These are phyloP conservation scores for Gaertneriomyces sp. DNA, from an alignment of 192 early-diverging fungal genomes.

Conservation along the genomic window DNA sequence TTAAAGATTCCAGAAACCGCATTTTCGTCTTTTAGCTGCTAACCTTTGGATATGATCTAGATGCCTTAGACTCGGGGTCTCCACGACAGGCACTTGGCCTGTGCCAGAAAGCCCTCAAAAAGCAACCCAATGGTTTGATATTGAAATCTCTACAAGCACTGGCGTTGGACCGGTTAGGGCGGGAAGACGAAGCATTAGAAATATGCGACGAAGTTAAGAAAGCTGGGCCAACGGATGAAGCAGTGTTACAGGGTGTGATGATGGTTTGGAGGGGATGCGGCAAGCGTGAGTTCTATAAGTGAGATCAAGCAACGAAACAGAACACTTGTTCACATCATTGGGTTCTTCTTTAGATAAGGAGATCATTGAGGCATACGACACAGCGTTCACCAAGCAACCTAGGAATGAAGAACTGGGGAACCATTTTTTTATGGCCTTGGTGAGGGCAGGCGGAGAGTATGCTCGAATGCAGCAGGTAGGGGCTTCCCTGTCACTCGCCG, in stretches of 20 bases:
- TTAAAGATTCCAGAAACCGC: slow-evolving; percentile 1
- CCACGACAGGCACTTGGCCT: slow-evolving; percentile 56
- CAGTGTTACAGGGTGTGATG: slow-evolving; percentile 56
- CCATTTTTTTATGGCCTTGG: slow-evolving; percentile 82
- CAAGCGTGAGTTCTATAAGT: slow-evolving; percentile 40
- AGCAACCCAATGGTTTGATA: slow-evolving; percentile 56
- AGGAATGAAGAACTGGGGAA: slow-evolving; percentile 68
- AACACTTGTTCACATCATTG: not conserved
- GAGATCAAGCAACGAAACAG: not conserved
- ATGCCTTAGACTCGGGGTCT: slow-evolving; percentile 44
- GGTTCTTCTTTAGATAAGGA: slow-evolving; percentile 47
- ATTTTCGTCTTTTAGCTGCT: slow-evolving; percentile 1
- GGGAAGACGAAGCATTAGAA: slow-evolving; percentile 56
- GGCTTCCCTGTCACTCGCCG: slow-evolving; percentile 3
- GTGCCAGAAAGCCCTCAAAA: slow-evolving; percentile 69
- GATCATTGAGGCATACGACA: slow-evolving; percentile 71
- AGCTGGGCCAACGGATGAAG: slow-evolving; percentile 56
- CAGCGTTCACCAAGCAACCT: slow-evolving; percentile 55
- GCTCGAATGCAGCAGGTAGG: slow-evolving; percentile 48
- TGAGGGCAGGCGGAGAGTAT: slow-evolving; percentile 60
- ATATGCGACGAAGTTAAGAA: slow-evolving; percentile 64
- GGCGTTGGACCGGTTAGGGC: slow-evolving; percentile 60
- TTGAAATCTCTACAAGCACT: slow-evolving; percentile 76
- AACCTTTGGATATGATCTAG: not conserved
- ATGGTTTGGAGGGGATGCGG: slow-evolving; percentile 54